phyloP scores from a whole-genome alignment of 148 eudicot genomes.

The Suaeda aralocaspica region DNA sequence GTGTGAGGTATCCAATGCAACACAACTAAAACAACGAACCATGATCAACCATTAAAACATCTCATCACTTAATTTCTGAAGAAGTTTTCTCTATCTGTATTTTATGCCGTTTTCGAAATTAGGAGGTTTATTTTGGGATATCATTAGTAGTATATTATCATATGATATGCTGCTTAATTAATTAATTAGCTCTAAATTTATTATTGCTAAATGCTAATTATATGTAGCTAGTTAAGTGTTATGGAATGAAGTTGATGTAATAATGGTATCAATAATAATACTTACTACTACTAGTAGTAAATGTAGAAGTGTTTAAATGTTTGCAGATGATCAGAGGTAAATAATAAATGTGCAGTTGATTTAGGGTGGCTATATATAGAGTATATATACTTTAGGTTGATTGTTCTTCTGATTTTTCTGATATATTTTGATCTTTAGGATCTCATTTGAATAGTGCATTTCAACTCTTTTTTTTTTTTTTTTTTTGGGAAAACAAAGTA shows the following conservation, averaged over 20 bases:
- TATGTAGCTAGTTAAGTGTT: background rate
- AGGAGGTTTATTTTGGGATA: background rate
- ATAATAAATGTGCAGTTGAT: slow-evolving; percentile 17
- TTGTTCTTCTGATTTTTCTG: slow-evolving; percentile 9
- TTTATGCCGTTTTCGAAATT: slow-evolving; percentile 1
- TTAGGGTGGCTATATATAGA: background rate
- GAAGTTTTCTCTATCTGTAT: background rate
- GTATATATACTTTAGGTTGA: background rate
- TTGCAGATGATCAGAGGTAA: background rate
- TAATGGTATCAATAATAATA: slow-evolving; percentile 1
- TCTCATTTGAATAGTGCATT: slow-evolving; percentile 9
- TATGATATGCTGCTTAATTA: no score
- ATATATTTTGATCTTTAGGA: background rate
- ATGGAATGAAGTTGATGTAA: background rate
- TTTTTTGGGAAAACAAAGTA: background rate
- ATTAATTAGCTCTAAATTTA: no score
- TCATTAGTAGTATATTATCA: no score
- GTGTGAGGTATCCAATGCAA: slow-evolving; percentile 61
- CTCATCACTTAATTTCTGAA: background rate
- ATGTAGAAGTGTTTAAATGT: background rate
- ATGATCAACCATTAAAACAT: background rate
- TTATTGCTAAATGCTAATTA: no score
- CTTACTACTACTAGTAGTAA: background rate
- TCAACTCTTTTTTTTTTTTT: background rate
- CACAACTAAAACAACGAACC: slow-evolving; percentile 28